These are phyloP conservation scores for Solanum hybrid DNA, from an alignment of 305 asterid species.

Conservation along the genomic window DNA sequence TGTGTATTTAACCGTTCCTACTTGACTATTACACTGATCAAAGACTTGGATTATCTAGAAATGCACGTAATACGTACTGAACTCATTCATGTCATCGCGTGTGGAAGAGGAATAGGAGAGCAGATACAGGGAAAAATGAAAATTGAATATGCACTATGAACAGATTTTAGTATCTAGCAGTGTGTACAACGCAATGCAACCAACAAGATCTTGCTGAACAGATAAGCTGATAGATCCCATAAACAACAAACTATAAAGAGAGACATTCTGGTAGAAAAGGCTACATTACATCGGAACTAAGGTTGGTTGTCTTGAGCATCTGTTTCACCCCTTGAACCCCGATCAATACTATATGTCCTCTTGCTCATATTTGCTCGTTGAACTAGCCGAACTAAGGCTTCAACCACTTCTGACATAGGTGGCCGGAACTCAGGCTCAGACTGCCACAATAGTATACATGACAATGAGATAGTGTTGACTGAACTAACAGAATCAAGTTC, in stretches of 20 bases:
- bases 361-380: slow-evolving; percentile 87
- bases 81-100: not conserved
- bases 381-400: slow-evolving; percentile 66
- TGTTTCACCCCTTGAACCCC: slow-evolving; percentile 27
- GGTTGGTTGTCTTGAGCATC: slow-evolving; percentile 28
- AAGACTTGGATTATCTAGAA: not conserved
- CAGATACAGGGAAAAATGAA: not conserved
- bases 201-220: not conserved
- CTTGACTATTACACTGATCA: not conserved
- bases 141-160: not conserved
- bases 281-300: not conserved
- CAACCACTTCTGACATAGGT: slow-evolving; percentile 75
- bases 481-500: not conserved
- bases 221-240: not conserved
- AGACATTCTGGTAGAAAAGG: not conserved
- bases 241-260: not conserved
- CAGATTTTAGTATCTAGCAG: not conserved
- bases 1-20: not conserved
- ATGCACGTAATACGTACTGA: not conserved
- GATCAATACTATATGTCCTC: slow-evolving; percentile 56
- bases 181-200: not conserved
- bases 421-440: slow-evolving; percentile 82
- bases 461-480: not conserved
- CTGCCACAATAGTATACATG: slow-evolving; percentile 22
- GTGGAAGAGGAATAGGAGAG: not conserved